Base-by-base conservation (phyloP, 176 grass and related monocot genomes). In the Triticum monococcum region DNA sequence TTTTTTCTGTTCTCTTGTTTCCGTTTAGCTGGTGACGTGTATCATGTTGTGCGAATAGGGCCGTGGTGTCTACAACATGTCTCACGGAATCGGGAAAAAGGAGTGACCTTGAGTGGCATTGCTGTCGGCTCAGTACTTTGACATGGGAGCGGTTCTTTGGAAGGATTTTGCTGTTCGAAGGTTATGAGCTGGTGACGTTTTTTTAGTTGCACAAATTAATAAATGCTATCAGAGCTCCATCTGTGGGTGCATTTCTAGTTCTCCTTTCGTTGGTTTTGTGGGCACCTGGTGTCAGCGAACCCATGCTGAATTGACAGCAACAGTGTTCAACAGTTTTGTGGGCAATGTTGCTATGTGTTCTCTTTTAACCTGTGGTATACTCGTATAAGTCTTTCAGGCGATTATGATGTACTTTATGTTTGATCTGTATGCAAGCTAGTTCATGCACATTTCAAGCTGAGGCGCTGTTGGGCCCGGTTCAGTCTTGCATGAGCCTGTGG, bases 51-150 rank as follows among this genome's bases (percentile, higher is more conserved):
- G 4, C 57, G 9, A 77, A 78, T 79, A 90, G 93, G 90, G 75
- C 0, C 90, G 90, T 76, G 87, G 92, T 14, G 74, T 89, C 60
- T 94, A 87, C 78, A 89, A 91, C 65, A 91, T 91, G 89, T 91
- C 81, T 43, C 84, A 87, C 6, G 92, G 92, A 31, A 82, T 83
- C 31, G 87, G 87, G 8, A 94, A 94, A 72, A 91, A 94, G 63
- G 79, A 89, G 74, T 92, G 81, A 91, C 25, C 2, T 54, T 71
- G 50, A 3, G 4, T 22, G 3, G 26, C 11, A n/a, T 68, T 50
- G 50, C 54, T 83, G 74, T 26, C 25, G 23, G 32, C 20, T 79
- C 22, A 13, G 68, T 79, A 61, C 35, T 37, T 33, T 60, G 25
- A 37, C 59, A 61, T 28, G 25, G 48, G 62, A 80, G 8, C 73